Evolutionary conservation across 2,329 filamentous ascomycete species (phyloP), one percentile per base, ranked within the genome.

Genomic region (Mariannaea elegans): DNA sequence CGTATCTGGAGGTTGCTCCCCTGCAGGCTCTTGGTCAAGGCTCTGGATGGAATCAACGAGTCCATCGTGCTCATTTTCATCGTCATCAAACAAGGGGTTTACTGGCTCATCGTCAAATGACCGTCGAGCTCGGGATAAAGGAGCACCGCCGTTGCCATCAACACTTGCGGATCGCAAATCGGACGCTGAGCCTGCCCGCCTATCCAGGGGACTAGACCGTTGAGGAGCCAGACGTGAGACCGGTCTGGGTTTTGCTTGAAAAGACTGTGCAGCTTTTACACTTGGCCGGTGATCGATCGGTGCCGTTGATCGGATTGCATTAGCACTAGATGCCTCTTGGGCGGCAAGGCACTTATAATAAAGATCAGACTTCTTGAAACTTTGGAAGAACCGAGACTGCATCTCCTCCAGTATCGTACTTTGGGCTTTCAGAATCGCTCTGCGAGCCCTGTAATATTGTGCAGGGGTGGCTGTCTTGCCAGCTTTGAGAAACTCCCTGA

Each of bases 301-400:
- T 2, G 66, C 66, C 41, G 64, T 56, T 13, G 65, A 51, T 29
- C 69, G 63, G 9, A 61, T 58, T 32, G 69, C 58, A 24, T 73
- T 73, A 7, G 68, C 57, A 48, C 72, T 81, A 2, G 85, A 82
- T 39, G 86, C 83, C 76, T 97, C 93, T 70, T 97, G 92, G 12
- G 94, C 91, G 7, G 94, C 93, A 1, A 99, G 82, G 73, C 94
- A 97, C 75, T 99, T 99, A 81, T 95, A 98, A 74, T 93, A 99
- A 1, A 99, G 77, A 71, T 98, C 95, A 0, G 95, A 97, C 67
- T 89, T 91, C 72, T 94, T 97, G 80, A 99, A 99, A 18, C 86
- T 87, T 16, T 90, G 88, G 64, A 95, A 95, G 72, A 97, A 87
- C 13, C 85, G 87, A 19, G 87, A 87, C 70, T 93, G 90, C 87